phyloP scores from a whole-genome alignment of 257 asterid genomes.

The Thymus mandschuricus region DNA sequence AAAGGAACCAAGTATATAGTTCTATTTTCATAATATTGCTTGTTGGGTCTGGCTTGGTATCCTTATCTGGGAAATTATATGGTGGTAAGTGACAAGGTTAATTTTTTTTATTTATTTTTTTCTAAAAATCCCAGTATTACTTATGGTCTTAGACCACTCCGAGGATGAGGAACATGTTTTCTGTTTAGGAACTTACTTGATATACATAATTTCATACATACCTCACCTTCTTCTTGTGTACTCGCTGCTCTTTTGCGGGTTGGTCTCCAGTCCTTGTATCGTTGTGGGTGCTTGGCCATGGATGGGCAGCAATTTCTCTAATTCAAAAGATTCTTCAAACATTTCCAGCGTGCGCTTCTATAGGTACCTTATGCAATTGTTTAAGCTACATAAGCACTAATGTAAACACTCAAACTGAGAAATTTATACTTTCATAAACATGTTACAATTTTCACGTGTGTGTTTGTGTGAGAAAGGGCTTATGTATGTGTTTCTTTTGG shows the following conservation, averaged over 20 bases:
- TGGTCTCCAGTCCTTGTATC: conserved; percentile 51
- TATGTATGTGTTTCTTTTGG: conserved; percentile 39
- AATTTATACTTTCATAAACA: conserved; percentile 1
- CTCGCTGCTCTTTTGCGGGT: conserved; percentile 47
- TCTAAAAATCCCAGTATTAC: neutral
- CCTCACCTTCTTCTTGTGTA: conserved; percentile 23
- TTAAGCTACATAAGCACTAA: conserved; percentile 20
- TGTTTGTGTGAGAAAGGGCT: conserved; percentile 17
- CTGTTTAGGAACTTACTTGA: conserved; percentile 17
- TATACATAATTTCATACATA: conserved; percentile 18
- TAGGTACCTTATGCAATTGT: conserved; percentile 59
- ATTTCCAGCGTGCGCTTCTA: conserved; percentile 94
- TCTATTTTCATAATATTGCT: conserved; percentile 47
- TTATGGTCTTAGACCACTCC: neutral
- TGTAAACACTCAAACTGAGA: neutral
- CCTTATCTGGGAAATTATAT: conserved; percentile 41
- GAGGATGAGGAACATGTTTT: conserved; percentile 25
- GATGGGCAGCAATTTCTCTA: conserved; percentile 61
- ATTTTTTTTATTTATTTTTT: conserved; percentile 13
- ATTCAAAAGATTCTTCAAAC: conserved; percentile 66
- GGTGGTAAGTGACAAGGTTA: conserved; percentile 33
- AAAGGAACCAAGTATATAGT: conserved; percentile 41
- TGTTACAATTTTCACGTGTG: conserved; percentile 1
- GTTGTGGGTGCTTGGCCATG: conserved; percentile 74
- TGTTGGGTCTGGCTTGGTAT: conserved; percentile 47